Conservation (phyloP, 2,329 filamentous ascomycete genomes). For the Neopestalotiopsis sp. region DNA sequence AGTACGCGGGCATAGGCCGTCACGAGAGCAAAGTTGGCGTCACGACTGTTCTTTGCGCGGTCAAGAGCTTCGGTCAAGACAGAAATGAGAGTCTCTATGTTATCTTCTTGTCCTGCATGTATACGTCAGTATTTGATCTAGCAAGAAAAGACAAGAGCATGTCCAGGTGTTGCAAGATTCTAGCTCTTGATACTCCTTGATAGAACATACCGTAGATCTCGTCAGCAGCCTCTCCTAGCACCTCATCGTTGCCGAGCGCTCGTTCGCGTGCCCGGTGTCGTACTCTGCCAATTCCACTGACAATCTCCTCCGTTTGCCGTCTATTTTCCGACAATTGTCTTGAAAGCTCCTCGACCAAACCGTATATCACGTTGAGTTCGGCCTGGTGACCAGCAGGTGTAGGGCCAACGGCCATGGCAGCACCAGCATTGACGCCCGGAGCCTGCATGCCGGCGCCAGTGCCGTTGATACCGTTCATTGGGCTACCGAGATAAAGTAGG, state of each 20-base stretch:
- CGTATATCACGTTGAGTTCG: constrained; percentile 72
- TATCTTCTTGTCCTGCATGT: constrained; percentile 58
- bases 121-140: constrained; percentile 14
- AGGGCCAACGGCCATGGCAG: constrained; percentile 55
- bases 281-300: constrained; percentile 66
- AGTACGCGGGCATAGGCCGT: constrained; percentile 64
- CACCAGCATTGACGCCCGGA: constrained; percentile 40
- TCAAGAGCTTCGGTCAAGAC: constrained; percentile 67
- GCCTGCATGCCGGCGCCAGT: constrained; percentile 33
- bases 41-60: constrained; percentile 61
- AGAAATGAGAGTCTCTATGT: constrained; percentile 66
- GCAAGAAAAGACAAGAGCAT: not conserved
- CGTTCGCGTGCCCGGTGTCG: constrained; percentile 60
- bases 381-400: constrained; percentile 72
- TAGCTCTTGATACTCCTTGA: not conserved
- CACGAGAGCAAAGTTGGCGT: constrained; percentile 43
- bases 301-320: constrained; percentile 66
- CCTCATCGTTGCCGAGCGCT: constrained; percentile 61
- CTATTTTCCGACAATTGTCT: constrained; percentile 67
- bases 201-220: constrained; percentile 58
- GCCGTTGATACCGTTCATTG: constrained; percentile 24
- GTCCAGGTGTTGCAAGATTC: not conserved
- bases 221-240: constrained; percentile 60
- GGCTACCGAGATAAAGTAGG: constrained; percentile 13
- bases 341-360: constrained; percentile 71